phyloP scores from a whole-genome alignment of 306 rosid genomes.

The Quercus parvula region DNA sequence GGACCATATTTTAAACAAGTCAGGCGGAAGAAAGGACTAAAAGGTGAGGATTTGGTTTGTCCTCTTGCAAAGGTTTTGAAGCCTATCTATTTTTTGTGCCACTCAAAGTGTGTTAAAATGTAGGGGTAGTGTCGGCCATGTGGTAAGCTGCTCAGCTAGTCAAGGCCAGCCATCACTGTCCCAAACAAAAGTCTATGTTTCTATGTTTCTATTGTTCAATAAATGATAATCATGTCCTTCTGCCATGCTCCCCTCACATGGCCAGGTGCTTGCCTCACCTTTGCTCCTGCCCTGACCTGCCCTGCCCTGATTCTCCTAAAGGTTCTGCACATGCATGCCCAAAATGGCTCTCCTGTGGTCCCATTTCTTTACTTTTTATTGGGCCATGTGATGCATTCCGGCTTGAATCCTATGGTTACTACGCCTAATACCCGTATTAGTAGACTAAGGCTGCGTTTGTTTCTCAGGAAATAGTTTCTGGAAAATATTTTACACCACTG shows the following conservation, averaged over 20 bases:
- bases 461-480: too few species aligned
- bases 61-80: slow-evolving; percentile 13
- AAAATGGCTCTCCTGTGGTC: slow-evolving; percentile 21
- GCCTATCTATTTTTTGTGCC: slow-evolving; percentile 11
- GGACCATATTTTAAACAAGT: slow-evolving; percentile 29
- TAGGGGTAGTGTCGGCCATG: slow-evolving; percentile 60
- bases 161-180: slow-evolving; percentile 24
- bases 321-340: neutral
- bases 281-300: neutral
- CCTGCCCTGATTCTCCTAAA: neutral
- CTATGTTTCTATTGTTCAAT: slow-evolving; percentile 11
- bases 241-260: slow-evolving; percentile 27
- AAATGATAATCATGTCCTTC: slow-evolving; percentile 31
- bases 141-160: slow-evolving; percentile 31
- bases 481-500: too few species aligned
- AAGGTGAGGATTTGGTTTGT: slow-evolving; percentile 11
- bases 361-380: slow-evolving; percentile 3
- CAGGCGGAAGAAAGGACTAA: neutral
- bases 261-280: slow-evolving; percentile 26
- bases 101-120: slow-evolving; percentile 33
- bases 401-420: too few species aligned
- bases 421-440: too few species aligned
- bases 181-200: slow-evolving; percentile 13
- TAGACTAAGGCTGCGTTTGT: too few species aligned
- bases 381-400: neutral